Conservation (phyloP, 1,139 yeast species). For the Lodderomyces oxycetoniae region DNA sequence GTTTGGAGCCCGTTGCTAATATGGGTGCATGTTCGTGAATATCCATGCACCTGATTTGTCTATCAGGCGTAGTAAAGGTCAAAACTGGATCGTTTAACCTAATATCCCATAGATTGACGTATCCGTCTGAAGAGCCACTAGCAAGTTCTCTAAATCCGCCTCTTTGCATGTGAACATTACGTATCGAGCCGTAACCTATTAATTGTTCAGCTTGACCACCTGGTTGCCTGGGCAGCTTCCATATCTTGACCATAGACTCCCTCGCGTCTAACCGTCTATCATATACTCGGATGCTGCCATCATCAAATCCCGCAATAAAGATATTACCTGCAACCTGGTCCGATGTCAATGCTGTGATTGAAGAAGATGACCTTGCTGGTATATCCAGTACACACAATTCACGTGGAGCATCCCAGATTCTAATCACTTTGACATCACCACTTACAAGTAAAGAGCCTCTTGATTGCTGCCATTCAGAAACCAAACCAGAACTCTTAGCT, state of each 20-base stretch:
- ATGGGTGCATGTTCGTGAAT: constrained; percentile 97
- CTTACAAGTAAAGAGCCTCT: constrained; percentile 88
- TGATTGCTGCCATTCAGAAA: constrained; percentile 96
- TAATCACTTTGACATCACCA: constrained; percentile 89
- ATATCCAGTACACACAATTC: constrained; percentile 83
- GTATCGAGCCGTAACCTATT: constrained; percentile 47
- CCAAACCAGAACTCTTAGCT: constrained; percentile 76
- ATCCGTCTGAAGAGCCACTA: constrained; percentile 80
- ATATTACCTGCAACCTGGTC: constrained; percentile 96
- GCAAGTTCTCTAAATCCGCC: constrained; percentile 92
- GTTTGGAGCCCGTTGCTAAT: constrained; percentile 78
- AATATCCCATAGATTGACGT: constrained; percentile 86
- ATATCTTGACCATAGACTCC: constrained; percentile 79
- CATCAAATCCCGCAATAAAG: constrained; percentile 88
- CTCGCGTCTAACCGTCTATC: constrained; percentile 83
- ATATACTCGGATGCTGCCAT: constrained; percentile 85
- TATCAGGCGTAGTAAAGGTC: constrained; percentile 53
- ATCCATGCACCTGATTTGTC: constrained; percentile 67
- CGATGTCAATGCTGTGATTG: constrained; percentile 83
- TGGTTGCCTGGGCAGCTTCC: constrained; percentile 45
- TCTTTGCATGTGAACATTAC: constrained; percentile 90
- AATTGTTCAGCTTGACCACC: constrained; percentile 7
- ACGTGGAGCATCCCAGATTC: constrained; percentile 96
- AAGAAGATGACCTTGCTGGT: constrained; percentile 88
- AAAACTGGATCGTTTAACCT: constrained; percentile 68